Evolutionary conservation across 2,329 filamentous ascomycete species (phyloP).

Genomic region (Colletotrichum australisinense): DNA sequence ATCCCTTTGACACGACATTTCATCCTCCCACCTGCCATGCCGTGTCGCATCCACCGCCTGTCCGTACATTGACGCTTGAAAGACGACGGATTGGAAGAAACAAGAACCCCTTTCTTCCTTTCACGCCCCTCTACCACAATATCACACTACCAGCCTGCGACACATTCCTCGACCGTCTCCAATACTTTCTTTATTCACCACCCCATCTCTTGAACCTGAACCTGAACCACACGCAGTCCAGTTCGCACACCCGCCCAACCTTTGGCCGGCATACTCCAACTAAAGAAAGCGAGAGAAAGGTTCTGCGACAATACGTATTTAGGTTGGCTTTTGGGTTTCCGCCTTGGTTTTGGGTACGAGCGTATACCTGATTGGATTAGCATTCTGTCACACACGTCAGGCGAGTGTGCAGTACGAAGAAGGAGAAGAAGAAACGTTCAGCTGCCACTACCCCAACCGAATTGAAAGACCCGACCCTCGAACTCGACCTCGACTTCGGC

Average conservation of each 20-base stretch:
- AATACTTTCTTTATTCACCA: slow-evolving; percentile 4
- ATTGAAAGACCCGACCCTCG: slow-evolving; percentile 6
- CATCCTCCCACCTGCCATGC: slow-evolving; percentile 27
- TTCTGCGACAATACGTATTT: slow-evolving; percentile 30
- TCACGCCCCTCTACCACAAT: slow-evolving; percentile 1
- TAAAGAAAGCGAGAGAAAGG: neutral
- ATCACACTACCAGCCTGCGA: neutral
- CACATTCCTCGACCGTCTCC: slow-evolving; percentile 23
- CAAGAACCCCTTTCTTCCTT: slow-evolving; percentile 3
- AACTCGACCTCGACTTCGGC: slow-evolving; percentile 8
- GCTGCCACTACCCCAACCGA: slow-evolving; percentile 13
- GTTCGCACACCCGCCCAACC: slow-evolving; percentile 10
- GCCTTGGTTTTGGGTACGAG: slow-evolving; percentile 21
- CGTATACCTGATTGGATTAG: slow-evolving; percentile 29
- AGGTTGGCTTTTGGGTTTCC: slow-evolving; percentile 28
- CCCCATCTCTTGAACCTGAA: neutral
- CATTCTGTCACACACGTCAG: neutral
- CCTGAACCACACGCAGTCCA: neutral
- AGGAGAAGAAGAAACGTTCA: slow-evolving; percentile 4
- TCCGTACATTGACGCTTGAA: slow-evolving; percentile 3
- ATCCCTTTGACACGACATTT: slow-evolving; percentile 22
- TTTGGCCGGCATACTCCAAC: neutral
- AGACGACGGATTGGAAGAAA: neutral
- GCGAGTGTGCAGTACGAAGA: neutral
- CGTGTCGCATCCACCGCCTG: slow-evolving; percentile 14